Percentiles rank a stretch among this genome's conserved stretches.
phyloP scores from a whole-genome alignment of 164 flowering plant genomes.

The Houttuynia cordata region DNA sequence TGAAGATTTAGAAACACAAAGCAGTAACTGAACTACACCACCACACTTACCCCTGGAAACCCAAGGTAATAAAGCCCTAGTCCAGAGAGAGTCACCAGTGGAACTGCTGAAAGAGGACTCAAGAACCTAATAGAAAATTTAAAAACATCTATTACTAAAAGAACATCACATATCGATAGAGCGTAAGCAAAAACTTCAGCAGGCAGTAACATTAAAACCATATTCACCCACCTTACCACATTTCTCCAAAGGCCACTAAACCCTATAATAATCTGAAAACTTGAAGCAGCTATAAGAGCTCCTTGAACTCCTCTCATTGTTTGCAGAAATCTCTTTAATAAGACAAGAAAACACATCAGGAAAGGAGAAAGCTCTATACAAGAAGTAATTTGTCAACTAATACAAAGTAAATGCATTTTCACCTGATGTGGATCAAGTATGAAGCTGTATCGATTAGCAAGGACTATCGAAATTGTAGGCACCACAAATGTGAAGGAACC shows the following conservation, averaged over 20 bases:
- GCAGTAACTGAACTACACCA: constrained; percentile 13
- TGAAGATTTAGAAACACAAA: too few relatives aligned
- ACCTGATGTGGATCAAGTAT: constrained; percentile 55
- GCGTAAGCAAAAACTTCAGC: background rate
- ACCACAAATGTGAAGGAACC: constrained; percentile 81
- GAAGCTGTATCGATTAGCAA: constrained; percentile 64
- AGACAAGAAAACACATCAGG: background rate
- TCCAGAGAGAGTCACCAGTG: constrained; percentile 66
- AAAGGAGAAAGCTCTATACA: background rate
- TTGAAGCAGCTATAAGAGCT: constrained; percentile 78
- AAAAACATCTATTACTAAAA: too few relatives aligned
- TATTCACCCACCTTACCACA: constrained; percentile 55
- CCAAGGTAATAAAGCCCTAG: constrained; percentile 71
- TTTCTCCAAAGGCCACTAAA: constrained; percentile 99
- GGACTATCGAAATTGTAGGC: constrained; percentile 85
- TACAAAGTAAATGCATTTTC: background rate
- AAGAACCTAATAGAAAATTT: constrained; percentile 31
- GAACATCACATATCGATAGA: background rate
- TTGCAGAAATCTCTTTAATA: constrained; percentile 55
- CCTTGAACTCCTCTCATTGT: constrained; percentile 91
- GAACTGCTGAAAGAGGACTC: constrained; percentile 75
- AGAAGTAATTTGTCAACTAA: background rate
- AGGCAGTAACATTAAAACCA: too few relatives aligned
- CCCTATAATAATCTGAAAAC: constrained; percentile 87
- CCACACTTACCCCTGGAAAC: constrained; percentile 89